Base-by-base conservation (phyloP, 2,329 filamentous ascomycete genomes). In the Scedosporium aurantiacum region DNA sequence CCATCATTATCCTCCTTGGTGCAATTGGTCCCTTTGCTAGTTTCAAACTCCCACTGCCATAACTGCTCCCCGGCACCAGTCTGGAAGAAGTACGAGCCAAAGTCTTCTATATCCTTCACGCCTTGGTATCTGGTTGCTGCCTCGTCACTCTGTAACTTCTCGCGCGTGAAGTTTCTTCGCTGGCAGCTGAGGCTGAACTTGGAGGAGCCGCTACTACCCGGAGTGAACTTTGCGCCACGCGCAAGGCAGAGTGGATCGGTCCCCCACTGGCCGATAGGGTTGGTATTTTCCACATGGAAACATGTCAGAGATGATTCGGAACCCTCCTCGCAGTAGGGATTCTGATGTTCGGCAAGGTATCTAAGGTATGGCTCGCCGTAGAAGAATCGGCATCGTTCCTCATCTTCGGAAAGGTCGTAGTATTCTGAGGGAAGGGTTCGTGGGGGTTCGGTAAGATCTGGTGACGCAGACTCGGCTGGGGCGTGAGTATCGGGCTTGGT, bases 231-330 rank as follows among this genome's bases (percentile, higher is more conserved):
- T 2, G 64, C 63, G 25, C 64, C 64, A 6, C 61, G 59, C 0
- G 55, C 66, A 8, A 70, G 27, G 58, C 69, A 71, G 28, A 71
- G 65, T 5, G 68, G 67, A 60, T 71, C 69, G 14, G 56, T 32
- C 14, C 16, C 54, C 18, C 18, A 56, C 7, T 61, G 62, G 3
- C 63, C 62, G 16, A 6, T 43, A 52, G 65, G 62, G 14, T 61
- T 58, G 4, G 61, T 40, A 28, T 62, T 66, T 2, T 58, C 23
- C 43, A 60, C 67, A 62, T 71, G 68, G 64, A 71, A 68, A 62
- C 70, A 71, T 3, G 45, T 32, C 18, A 63, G 27, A 1, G 60
- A 63, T 3, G 57, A 56, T 27, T 27, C 16, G 10, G 54, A 56
- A 5, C 25, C 54, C 10, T 56, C 23, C 6, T 27, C 54, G 27